Evolutionary conservation across 139 green algal genomes (phyloP), one percentile per base, ranked within the genome.

Genomic region (Chlorella sp.): DNA sequence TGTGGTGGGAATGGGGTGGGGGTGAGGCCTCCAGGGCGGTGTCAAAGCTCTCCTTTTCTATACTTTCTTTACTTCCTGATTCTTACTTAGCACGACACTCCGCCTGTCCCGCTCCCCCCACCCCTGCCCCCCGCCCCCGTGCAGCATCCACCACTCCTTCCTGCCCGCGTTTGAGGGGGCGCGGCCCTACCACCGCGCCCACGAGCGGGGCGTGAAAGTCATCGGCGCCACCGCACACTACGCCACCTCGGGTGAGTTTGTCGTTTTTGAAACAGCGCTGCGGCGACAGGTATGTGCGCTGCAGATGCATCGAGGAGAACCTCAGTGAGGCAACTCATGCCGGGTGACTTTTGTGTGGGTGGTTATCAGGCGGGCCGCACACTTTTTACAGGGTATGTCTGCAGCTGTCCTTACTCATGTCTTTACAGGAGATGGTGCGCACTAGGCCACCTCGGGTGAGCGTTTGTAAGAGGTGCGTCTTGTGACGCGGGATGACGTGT

Each of bases 171-270:
- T 98, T 91, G 93, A 97, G 89, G 96, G 96, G 28, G 96, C 85
- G 18, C 85, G 85, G 39, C 85, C 85, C 3, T 89, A 89, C 85
- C 93, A 95, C 87, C 88, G 86, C 36, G 94, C 94, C 0, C 91
- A 94, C 71, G 86, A 95, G 71, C 92, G 95, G 37, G 96, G 96
- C 69, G 96, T 98, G 18, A 97, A 97, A 91, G 93, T 98, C 71
- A 98, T 98, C 83, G 96, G 96, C 36, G 96, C 96, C 34, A 98
- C 96, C 19, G 96, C 96, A 0, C 96, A 98, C 89, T 98, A 95
- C 86, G 95, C 95, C 30, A 98, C 96, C 48, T 90, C 86, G 26
- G 84, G 84, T 81, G 34, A 61, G 64, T 14, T 42, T 86, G 9
- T 16, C 28, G n/a, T 32, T 26, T 73, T n/a, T 86, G 57, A 14